phyloP scores from a whole-genome alignment of 2,329 filamentous ascomycete genomes.

The Penicillium polonicum region DNA sequence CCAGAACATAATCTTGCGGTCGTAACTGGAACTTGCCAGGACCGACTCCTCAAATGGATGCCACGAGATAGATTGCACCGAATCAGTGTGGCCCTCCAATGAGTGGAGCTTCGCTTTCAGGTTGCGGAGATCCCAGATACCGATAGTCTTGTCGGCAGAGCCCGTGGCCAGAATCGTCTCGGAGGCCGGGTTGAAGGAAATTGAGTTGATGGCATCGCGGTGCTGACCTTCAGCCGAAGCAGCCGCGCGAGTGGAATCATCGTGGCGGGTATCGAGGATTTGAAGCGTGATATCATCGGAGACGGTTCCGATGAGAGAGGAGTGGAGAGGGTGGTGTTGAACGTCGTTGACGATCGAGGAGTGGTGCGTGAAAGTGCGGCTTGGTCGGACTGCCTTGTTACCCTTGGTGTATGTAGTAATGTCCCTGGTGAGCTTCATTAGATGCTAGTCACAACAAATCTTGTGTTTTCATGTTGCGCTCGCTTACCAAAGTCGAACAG shows the following conservation, averaged over 20 bases:
- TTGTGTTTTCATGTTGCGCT: background rate
- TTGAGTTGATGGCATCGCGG: conserved; percentile 88
- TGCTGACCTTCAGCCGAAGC: conserved; percentile 73
- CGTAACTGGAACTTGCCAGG: conserved; percentile 86
- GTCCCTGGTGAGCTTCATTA: conserved; percentile 57
- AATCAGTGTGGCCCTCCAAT: conserved; percentile 81
- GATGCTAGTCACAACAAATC: background rate
- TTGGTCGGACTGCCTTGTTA: conserved; percentile 68
- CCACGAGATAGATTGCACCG: conserved; percentile 91
- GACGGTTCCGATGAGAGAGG: conserved; percentile 82
- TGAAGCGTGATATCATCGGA: conserved; percentile 94
- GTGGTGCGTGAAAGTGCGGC: conserved; percentile 80
- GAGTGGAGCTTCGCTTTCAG: conserved; percentile 86
- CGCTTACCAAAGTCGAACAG: conserved; percentile 83
- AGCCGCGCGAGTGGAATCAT: conserved; percentile 65
- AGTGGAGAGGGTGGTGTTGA: conserved; percentile 86
- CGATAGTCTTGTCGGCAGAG: conserved; percentile 92
- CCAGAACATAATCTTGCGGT: conserved; percentile 94
- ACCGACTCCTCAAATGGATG: conserved; percentile 88
- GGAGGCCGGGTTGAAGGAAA: conserved; percentile 90
- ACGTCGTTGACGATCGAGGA: conserved; percentile 93
- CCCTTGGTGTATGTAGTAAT: conserved; percentile 70
- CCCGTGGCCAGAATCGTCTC: conserved; percentile 89
- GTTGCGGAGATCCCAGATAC: conserved; percentile 91
- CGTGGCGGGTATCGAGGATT: conserved; percentile 79